Base-by-base conservation (phyloP, 257 asterid species). In the Rubia yunnanensis region DNA sequence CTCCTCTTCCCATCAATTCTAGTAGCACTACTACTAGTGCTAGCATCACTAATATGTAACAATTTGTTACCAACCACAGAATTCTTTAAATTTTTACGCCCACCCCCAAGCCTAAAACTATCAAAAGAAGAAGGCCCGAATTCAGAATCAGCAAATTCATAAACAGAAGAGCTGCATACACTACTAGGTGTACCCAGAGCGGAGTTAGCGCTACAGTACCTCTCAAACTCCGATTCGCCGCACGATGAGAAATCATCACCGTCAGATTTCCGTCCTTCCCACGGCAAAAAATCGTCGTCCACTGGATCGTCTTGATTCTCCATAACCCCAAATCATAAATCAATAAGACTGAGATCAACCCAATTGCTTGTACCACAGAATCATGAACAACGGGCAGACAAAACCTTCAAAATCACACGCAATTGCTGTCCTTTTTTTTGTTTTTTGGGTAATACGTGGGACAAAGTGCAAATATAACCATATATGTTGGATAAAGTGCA, bases 111-210 rank as follows among this genome's bases (percentile, higher is more conserved):
- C 72, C 72, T 88, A 73, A 85, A 85, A 75, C 84, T 76, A 70
- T 74, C 86, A 73, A 77, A 65, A 0, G 92, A 83, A 50, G 52
- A 44, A 44, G 52, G 52, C 63, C 90, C 95, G 48, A 83, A 75
- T 63, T 88, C 95, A 70, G 92, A 78, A 74, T 86, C 90, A 5
- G 80, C 78, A 70, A 75, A 76, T 35, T 78, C 83, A 72, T 60
- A 72, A 78, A 71, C 83, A 30, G 83, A 78, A 72, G 83, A 78
- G 72, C 84, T 78, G 48, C 83, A 79, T 61, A 84, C 75, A 64
- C 92, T 88, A 55, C 92, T 86, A 52, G 97, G 97, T 34, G 97
- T 91, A 18, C 94, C 96, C 91, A 88, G 82, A 18, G 87, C 89
- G 28, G 98, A 91, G 81, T 79, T 82, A 73, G 96, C 95, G 73